These are phyloP conservation scores for Trichosporon asahii DNA, from an alignment of 1,284 basidiomycete genomes.

Conservation along the genomic window DNA sequence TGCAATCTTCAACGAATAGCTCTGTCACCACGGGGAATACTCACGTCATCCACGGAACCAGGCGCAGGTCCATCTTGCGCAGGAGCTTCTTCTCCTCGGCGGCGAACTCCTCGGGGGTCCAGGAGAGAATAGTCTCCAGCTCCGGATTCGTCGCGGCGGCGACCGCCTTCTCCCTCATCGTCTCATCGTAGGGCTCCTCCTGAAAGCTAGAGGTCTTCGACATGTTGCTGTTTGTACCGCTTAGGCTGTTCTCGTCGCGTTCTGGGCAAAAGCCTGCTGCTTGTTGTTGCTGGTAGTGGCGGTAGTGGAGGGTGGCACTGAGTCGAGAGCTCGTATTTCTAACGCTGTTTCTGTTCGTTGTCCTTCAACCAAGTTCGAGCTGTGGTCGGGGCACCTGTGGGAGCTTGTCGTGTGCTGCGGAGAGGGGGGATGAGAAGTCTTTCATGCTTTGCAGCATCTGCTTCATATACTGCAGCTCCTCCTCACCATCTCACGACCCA, in stretches of 20 bases:
- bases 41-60: constrained; percentile 51
- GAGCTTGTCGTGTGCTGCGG: background rate
- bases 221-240: background rate
- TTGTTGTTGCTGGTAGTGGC: background rate
- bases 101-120: constrained; percentile 37
- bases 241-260: background rate
- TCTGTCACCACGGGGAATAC: constrained; percentile 11
- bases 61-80: constrained; percentile 43
- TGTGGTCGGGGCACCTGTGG: background rate
- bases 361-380: background rate
- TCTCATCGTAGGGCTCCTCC: background rate
- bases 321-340: background rate
- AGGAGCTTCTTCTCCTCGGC: constrained; percentile 41
- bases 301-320: background rate
- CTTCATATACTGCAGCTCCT: background rate
- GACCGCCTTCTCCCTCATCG: background rate
- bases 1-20: background rate
- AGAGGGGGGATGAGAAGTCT: background rate
- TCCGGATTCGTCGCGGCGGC: background rate
- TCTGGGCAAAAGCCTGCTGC: background rate
- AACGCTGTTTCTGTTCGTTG: background rate
- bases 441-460: background rate
- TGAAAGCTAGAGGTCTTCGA: background rate
- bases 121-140: constrained; percentile 28
- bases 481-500: background rate